Conservation (phyloP, 1,284 basidiomycete species). For the Porogramme epimiltina region DNA sequence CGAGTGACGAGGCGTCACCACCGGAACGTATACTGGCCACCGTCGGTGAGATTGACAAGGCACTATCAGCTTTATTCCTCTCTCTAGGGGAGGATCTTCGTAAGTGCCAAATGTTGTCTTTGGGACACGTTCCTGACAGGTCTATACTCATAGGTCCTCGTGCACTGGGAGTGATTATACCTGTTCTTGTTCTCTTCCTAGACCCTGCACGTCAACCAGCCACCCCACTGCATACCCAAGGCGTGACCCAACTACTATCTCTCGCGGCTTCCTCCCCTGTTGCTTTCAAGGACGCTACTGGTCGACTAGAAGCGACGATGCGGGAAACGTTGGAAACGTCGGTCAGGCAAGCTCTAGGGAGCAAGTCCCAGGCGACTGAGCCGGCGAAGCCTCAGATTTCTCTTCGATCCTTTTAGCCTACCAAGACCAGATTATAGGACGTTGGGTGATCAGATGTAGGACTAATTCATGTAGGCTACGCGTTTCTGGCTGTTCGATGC, state of each 20-base stretch:
- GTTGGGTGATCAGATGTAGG: constrained; percentile 12
- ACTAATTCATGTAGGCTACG: constrained; percentile 22
- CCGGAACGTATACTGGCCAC: constrained; percentile 61
- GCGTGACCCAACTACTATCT: constrained; percentile 73
- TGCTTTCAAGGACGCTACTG: constrained; percentile 88
- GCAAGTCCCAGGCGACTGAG: constrained; percentile 34
- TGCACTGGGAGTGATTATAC: constrained; percentile 77
- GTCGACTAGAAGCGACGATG: constrained; percentile 61
- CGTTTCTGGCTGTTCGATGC: constrained; percentile 20
- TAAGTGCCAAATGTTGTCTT: constrained; percentile 39
- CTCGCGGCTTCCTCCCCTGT: constrained; percentile 77
- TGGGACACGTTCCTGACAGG: neutral
- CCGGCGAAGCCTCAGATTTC: constrained; percentile 77
- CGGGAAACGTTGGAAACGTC: constrained; percentile 76
- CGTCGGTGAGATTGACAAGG: constrained; percentile 81
- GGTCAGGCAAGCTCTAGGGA: constrained; percentile 73
- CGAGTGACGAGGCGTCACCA: constrained; percentile 53
- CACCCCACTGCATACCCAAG: constrained; percentile 58
- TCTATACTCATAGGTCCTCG: constrained; percentile 55
- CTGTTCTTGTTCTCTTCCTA: constrained; percentile 79
- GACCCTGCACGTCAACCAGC: constrained; percentile 50
- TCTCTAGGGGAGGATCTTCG: constrained; percentile 64
- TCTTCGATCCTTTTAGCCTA: constrained; percentile 62
- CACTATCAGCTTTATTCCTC: constrained; percentile 68
- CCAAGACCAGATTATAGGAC: constrained; percentile 1